phyloP scores from a whole-genome alignment of 2,329 filamentous ascomycete genomes.

The Cucurbitaria berberidis region DNA sequence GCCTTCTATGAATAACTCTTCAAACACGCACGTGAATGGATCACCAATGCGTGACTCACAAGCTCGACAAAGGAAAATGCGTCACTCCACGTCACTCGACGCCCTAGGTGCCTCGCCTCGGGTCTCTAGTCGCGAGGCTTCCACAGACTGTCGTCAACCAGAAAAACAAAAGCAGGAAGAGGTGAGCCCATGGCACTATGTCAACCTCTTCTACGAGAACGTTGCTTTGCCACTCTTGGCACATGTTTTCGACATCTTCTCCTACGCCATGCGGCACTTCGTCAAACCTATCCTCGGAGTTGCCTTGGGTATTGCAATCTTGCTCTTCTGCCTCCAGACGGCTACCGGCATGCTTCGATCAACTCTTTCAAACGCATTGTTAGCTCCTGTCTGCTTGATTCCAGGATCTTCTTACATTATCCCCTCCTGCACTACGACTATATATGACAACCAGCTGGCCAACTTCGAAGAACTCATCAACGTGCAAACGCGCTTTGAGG shows the following conservation, averaged over 20 bases:
- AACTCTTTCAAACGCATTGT: conserved; percentile 66
- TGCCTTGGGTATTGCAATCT: conserved; percentile 58
- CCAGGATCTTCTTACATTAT: conserved; percentile 69
- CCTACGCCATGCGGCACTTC: conserved; percentile 63
- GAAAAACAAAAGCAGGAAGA: conserved; percentile 15
- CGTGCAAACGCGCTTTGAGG: conserved; percentile 77
- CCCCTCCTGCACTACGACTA: conserved; percentile 63
- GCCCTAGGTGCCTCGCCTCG: conserved; percentile 9
- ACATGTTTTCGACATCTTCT: conserved; percentile 64
- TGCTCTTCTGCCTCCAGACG: conserved; percentile 65
- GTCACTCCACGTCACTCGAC: conserved; percentile 7
- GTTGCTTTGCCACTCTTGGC: conserved; percentile 44
- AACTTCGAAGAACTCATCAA: conserved; percentile 79
- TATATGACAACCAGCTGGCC: conserved; percentile 32
- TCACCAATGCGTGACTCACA: conserved; percentile 33
- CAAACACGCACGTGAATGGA: conserved; percentile 11
- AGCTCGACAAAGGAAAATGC: conserved; percentile 20
- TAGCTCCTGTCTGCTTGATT: conserved; percentile 70
- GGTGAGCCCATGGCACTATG: conserved; percentile 29
- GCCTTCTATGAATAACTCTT: conserved; percentile 41
- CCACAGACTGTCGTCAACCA: not conserved
- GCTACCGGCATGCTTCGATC: conserved; percentile 64
- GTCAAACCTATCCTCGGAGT: conserved; percentile 67
- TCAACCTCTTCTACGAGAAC: conserved; percentile 40
- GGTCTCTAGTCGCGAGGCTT: conserved; percentile 3